Base-by-base conservation (phyloP, 257 asterid species). In the Capsicum pubescens region DNA sequence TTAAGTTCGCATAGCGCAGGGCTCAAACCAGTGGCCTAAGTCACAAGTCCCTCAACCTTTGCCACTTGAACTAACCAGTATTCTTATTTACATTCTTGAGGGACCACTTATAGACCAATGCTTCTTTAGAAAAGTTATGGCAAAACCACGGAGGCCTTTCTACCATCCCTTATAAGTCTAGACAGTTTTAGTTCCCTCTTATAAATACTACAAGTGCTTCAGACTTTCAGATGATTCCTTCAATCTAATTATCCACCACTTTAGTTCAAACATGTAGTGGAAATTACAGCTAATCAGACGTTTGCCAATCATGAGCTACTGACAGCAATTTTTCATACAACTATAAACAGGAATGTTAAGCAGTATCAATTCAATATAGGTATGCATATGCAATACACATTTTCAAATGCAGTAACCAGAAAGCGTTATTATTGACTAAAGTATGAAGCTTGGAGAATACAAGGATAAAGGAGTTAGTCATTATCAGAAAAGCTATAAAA, bases 321-420 rank as follows among this genome's bases (percentile, higher is more conserved):
- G 74, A 67, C 48, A 67, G 52, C 76, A 67, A 36, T 36, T 36
- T 39, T 36, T 67, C 76, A 14, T 67, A 35, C 50, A 36, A 14
- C 52, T 35, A 36, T 67, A 67, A 36, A 3, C 76, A 7, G 7
- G 21, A 1, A 67, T 67, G 21, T 14, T 67, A 21, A 5, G 17
- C 52, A 36, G 52, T 7, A 67, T 67, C 21, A 7, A 36, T 67
- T 67, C 52, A 67, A 36, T 67, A 67, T 67, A 67, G 50, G 36
- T 48, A 67, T 67, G 76, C 76, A 67, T 36, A 67, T 36, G 76
- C 76, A 67, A 35, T 14, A 66, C 74, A 67, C 11, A 67, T 67
- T 36, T 67, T 67, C 50, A 67, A 35, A 67, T 67, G 76, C 76
- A 67, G 50, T 67, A 67, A 67, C 10, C 50, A 67, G 52, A 36